These are phyloP conservation scores for Cunninghamia lanceolata DNA, from an alignment of 75 land plant genomes.

Conservation along the genomic window DNA sequence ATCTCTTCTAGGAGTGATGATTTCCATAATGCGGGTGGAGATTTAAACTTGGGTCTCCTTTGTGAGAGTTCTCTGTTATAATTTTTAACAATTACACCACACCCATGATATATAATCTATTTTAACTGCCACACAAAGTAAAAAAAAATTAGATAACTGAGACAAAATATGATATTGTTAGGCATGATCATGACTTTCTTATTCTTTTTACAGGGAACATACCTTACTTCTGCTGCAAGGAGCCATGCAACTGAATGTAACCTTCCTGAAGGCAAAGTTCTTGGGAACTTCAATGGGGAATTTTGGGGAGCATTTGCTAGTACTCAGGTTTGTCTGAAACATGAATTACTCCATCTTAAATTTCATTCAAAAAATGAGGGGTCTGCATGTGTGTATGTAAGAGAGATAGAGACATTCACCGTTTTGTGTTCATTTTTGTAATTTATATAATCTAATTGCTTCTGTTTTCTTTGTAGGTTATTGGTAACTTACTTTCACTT, in stretches of 20 bases:
- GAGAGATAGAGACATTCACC: background rate
- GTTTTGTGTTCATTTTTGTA: background rate
- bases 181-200: background rate
- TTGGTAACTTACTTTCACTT: slow-evolving; percentile 81
- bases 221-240: slow-evolving; percentile 78
- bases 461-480: slow-evolving; percentile 44
- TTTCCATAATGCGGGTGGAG: too few species aligned
- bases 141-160: background rate
- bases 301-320: slow-evolving; percentile 85
- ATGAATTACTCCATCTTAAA: slow-evolving; percentile 3
- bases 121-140: background rate
- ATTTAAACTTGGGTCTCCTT: too few species aligned
- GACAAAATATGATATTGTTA: background rate
- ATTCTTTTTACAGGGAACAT: slow-evolving; percentile 71
- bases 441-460: background rate
- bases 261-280: slow-evolving; percentile 76
- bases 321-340: slow-evolving; percentile 54
- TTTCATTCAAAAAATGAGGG: background rate
- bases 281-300: slow-evolving; percentile 91
- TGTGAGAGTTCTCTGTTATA: too few species aligned
- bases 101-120: too few species aligned
- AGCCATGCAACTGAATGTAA: slow-evolving; percentile 63
- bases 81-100: too few species aligned
- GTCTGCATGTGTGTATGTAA: background rate
- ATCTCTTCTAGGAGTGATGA: too few species aligned